Evolutionary conservation across 2,329 filamentous ascomycete genomes (phyloP).

Genomic region (Diaporthe vexans): DNA sequence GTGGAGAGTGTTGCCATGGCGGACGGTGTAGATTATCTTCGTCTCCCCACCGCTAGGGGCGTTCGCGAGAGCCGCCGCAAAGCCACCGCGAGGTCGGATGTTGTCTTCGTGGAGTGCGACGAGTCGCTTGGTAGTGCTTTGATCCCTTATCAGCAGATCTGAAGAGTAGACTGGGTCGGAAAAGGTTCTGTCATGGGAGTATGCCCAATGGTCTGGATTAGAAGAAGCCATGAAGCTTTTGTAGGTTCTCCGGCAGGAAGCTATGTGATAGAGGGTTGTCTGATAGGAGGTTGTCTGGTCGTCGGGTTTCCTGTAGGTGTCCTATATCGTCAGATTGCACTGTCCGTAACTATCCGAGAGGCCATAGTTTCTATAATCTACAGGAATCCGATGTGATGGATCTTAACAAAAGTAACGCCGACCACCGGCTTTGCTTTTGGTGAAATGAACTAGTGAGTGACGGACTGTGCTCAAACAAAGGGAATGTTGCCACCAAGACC

Average conservation of each 20-base stretch:
- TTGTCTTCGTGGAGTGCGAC: neutral
- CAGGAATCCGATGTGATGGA: too few species aligned
- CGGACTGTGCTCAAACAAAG: neutral
- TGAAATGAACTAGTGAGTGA: neutral
- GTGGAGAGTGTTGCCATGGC: constrained; percentile 37
- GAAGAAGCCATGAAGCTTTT: neutral
- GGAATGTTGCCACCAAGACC: neutral
- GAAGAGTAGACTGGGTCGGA: neutral
- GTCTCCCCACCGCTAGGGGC: neutral
- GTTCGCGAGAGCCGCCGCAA: neutral
- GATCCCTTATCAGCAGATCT: neutral
- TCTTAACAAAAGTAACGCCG: neutral
- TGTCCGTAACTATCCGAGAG: too few species aligned
- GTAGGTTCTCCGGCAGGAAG: too few species aligned
- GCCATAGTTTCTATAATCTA: neutral
- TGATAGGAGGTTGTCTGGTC: too few species aligned
- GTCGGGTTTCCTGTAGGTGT: neutral
- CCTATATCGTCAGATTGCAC: neutral
- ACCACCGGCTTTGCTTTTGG: neutral
- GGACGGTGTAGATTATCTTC: constrained; percentile 35
- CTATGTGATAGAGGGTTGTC: too few species aligned
- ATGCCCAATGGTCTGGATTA: neutral
- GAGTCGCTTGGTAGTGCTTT: neutral
- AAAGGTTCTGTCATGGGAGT: neutral
- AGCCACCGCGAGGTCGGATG: neutral